These are phyloP conservation scores for Xylaria hypoxylon DNA, from an alignment of 2,329 filamentous ascomycete species.

Conservation along the genomic window DNA sequence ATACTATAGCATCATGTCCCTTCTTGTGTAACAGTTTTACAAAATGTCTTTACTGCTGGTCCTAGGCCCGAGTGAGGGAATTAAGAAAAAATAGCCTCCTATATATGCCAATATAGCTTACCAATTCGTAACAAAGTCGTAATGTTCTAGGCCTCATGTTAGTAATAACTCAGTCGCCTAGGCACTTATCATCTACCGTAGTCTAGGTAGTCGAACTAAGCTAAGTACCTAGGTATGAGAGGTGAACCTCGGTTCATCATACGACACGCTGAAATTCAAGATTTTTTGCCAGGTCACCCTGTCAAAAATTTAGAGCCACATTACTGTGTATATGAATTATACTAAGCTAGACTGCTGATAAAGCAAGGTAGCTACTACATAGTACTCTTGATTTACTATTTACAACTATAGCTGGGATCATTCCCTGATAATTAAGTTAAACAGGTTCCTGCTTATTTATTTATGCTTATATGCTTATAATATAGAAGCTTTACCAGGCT, in stretches of 20 bases:
- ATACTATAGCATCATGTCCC: background rate
- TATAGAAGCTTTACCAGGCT: too few species aligned
- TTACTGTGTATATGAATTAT: background rate
- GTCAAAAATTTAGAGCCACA: background rate
- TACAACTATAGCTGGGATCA: background rate
- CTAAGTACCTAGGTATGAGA: background rate
- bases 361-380: background rate
- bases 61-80: background rate
- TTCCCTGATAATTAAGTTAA: background rate
- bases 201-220: background rate
- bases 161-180: background rate
- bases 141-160: conserved; percentile 3
- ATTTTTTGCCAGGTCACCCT: conserved; percentile 6
- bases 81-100: too few species aligned
- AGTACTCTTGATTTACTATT: background rate
- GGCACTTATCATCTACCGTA: background rate
- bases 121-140: background rate
- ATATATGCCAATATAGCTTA: background rate
- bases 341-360: background rate
- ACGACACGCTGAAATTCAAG: background rate
- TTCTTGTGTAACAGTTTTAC: background rate
- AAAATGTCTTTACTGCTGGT: background rate
- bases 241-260: background rate
- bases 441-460: background rate
- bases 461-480: background rate